Evolutionary conservation across 2,329 filamentous ascomycete genomes (phyloP).

Genomic region (Cordyceps javanica): DNA sequence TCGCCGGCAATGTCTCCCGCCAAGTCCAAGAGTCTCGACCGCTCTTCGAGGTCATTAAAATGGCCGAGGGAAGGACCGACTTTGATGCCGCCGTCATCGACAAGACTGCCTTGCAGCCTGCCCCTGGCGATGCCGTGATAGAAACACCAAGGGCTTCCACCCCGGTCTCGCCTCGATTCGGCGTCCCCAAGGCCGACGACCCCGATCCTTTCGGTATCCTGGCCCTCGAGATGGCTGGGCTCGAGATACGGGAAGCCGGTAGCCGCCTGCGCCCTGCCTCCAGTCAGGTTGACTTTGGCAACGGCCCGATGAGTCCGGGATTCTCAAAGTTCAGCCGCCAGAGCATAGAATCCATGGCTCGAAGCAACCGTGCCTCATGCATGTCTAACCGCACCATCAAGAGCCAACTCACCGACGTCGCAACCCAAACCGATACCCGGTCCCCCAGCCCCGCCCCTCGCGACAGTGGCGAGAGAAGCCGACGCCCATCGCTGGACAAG

Average conservation of each 20-base stretch:
- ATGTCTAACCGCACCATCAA: conserved; percentile 66
- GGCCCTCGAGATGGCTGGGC: conserved; percentile 81
- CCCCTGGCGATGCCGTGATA: conserved; percentile 67
- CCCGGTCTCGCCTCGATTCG: conserved; percentile 52
- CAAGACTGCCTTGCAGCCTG: conserved; percentile 55
- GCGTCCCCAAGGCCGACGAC: conserved; percentile 71
- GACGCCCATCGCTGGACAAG: conserved; percentile 27
- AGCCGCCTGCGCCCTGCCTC: conserved; percentile 61
- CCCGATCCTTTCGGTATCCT: conserved; percentile 89
- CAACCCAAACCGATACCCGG: conserved; percentile 54
- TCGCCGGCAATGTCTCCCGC: conserved; percentile 50
- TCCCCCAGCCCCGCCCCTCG: conserved; percentile 49
- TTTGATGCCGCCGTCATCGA: conserved; percentile 64
- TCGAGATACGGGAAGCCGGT: conserved; percentile 88
- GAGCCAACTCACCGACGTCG: conserved; percentile 64
- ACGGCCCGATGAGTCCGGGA: conserved; percentile 69
- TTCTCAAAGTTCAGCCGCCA: conserved; percentile 52
- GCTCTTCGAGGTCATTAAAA: conserved; percentile 77
- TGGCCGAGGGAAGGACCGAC: conserved; percentile 76
- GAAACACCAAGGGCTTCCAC: conserved; percentile 36
- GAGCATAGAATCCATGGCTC: conserved; percentile 60
- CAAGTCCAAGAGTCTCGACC: conserved; percentile 49
- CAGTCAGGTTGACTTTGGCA: conserved; percentile 77
- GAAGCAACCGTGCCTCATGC: conserved; percentile 66
- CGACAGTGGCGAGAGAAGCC: conserved; percentile 42